phyloP scores from a whole-genome alignment of 345 rosid species.

The Angophora floribunda region DNA sequence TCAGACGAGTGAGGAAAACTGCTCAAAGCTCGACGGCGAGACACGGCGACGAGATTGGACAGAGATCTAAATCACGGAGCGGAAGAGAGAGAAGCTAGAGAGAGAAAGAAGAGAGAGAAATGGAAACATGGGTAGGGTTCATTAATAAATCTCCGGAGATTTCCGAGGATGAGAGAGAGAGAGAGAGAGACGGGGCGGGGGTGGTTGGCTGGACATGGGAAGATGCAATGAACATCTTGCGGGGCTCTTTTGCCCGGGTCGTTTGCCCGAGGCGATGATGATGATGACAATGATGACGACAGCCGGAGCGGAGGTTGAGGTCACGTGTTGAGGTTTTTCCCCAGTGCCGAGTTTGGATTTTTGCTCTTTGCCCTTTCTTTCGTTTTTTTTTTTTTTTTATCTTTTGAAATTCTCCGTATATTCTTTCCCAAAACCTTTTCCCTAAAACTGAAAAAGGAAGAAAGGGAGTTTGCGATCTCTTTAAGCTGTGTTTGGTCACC shows the following conservation, averaged over 20 bases:
- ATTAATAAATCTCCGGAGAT: background rate
- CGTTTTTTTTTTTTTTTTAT: background rate
- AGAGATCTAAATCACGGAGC: background rate
- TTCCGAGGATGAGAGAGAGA: background rate
- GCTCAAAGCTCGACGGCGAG: background rate
- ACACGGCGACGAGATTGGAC: background rate
- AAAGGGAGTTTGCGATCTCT: background rate
- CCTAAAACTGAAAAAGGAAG: fast-evolving
- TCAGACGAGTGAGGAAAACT: too few relatives aligned
- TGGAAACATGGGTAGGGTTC: background rate
- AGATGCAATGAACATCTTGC: background rate
- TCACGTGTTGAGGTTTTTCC: background rate
- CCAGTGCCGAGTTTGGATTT: background rate
- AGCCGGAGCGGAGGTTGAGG: background rate
- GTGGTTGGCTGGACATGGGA: background rate
- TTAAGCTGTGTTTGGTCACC: background rate
- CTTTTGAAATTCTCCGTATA: background rate
- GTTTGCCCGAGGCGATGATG: background rate
- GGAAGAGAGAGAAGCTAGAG: background rate
- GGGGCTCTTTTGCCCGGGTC: background rate
- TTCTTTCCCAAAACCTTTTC: background rate
- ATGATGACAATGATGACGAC: background rate
- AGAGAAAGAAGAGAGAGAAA: background rate
- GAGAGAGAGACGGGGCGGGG: background rate
- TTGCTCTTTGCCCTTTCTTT: background rate